Conservation (phyloP, 495 filamentous ascomycete species). For the Xylaria grammica region DNA sequence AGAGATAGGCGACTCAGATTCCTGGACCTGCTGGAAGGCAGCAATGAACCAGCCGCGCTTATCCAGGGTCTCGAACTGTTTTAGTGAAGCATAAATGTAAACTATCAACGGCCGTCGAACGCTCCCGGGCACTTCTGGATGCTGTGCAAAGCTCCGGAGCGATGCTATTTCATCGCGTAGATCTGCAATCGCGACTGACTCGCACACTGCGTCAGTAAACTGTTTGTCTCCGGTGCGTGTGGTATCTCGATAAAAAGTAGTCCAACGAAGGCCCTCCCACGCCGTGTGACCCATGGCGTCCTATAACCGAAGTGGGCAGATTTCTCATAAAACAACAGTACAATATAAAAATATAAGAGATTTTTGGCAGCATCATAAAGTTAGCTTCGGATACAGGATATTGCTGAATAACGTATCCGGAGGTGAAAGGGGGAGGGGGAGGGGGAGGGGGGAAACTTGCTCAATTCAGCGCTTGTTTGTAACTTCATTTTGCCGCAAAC, state of each 20-base stretch:
- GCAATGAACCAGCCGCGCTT: slow-evolving; percentile 10
- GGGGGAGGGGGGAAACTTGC: background rate
- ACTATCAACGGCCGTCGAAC: slow-evolving; percentile 2
- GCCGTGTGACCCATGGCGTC: background rate
- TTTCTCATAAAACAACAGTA: background rate
- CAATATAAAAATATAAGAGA: background rate
- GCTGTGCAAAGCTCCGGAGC: slow-evolving; percentile 4
- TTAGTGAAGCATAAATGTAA: slow-evolving; percentile 13
- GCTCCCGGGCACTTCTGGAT: slow-evolving; percentile 2
- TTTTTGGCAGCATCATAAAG: background rate
- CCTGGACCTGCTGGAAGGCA: background rate
- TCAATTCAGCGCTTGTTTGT: background rate
- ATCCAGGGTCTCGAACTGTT: slow-evolving; percentile 15
- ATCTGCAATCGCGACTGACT: slow-evolving; percentile 1
- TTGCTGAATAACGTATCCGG: background rate
- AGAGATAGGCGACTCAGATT: background rate
- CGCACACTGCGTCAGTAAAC: background rate
- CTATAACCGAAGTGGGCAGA: background rate
- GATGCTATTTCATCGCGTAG: slow-evolving; percentile 18
- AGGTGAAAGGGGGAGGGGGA: background rate
- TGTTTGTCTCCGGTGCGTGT: slow-evolving; percentile 4
- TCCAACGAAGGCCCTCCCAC: slow-evolving; percentile 1
- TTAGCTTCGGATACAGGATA: background rate
- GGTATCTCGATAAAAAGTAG: slow-evolving; percentile 15
- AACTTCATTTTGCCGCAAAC: background rate